A percentile compares a stretch with the other conserved stretches of the same genome.
These are phyloP conservation scores for Ceratocystis albifundus DNA, from an alignment of 2,329 filamentous ascomycete genomes.

Conservation along the genomic window DNA sequence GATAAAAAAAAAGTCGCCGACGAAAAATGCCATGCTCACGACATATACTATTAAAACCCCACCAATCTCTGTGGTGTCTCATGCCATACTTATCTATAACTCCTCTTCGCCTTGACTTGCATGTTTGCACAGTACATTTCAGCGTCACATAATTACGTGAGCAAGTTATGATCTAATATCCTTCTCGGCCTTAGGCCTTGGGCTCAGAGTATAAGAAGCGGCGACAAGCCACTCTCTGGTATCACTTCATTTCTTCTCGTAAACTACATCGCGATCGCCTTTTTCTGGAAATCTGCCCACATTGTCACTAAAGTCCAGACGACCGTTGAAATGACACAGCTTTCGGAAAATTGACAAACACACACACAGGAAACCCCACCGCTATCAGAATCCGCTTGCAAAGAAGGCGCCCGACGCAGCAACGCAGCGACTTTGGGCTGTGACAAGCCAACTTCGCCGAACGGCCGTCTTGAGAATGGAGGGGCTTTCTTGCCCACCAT, in stretches of 20 bases:
- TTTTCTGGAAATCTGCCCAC: not conserved
- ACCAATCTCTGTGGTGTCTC: too few relatives aligned
- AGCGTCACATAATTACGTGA: conserved; percentile 12
- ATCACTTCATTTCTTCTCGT: not conserved
- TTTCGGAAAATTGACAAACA: too few relatives aligned
- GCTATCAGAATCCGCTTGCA: too few relatives aligned
- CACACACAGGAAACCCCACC: too few relatives aligned
- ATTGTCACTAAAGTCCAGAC: too few relatives aligned
- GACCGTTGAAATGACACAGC: too few relatives aligned
- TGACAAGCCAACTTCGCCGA: not conserved
- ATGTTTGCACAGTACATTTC: not conserved
- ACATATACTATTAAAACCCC: too few relatives aligned
- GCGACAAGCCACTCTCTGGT: not conserved
- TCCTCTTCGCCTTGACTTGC: not conserved
- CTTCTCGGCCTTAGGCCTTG: conserved; percentile 15
- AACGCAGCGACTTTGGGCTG: not conserved
- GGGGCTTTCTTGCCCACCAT: conserved; percentile 1
- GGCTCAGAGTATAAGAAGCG: not conserved
- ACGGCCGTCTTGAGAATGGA: not conserved
- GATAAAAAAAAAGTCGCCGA: too few relatives aligned
- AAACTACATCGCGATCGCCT: not conserved
- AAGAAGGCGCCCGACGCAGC: not conserved
- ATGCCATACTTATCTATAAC: too few relatives aligned
- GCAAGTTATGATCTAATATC: conserved; percentile 21
- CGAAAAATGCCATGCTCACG: too few relatives aligned